A percentile compares a stretch with the other conserved stretches of the same genome.
These are phyloP conservation scores for Solanum sejunctum DNA, from an alignment of 257 asterid species.

Conservation along the genomic window DNA sequence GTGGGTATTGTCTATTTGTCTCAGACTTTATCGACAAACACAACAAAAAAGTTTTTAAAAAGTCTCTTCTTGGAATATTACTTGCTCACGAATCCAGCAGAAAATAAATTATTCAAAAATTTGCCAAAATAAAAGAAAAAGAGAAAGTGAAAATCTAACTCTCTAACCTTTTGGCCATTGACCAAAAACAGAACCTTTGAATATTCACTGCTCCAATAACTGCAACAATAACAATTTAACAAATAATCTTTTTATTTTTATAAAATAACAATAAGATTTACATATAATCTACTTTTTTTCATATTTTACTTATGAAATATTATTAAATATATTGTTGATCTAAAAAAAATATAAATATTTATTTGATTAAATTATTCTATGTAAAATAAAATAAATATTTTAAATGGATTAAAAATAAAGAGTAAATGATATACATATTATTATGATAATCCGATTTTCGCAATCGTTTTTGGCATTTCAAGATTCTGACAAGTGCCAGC, in stretches of 20 bases:
- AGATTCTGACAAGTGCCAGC: neutral
- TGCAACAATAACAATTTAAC: too few species aligned
- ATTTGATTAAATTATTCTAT: too few species aligned
- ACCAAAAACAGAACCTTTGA: neutral
- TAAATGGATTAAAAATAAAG: too few species aligned
- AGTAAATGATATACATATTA: too few species aligned
- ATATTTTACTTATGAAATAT: too few species aligned
- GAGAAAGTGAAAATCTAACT: neutral
- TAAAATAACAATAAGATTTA: too few species aligned
- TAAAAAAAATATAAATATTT: too few species aligned
- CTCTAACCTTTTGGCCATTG: neutral
- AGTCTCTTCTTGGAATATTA: neutral
- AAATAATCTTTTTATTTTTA: too few species aligned
- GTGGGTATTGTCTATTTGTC: neutral
- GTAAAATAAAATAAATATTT: too few species aligned
- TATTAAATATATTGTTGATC: too few species aligned
- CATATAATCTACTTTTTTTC: too few species aligned
- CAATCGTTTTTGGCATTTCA: neutral
- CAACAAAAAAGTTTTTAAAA: neutral
- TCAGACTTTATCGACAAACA: neutral
- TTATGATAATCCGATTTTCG: neutral
- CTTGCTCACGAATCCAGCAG: neutral
- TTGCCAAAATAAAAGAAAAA: neutral
- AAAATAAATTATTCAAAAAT: neutral
- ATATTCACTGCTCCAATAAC: neutral